A percentile compares a stretch with the other conserved stretches of the same genome.
phyloP scores from a whole-genome alignment of 2,329 filamentous ascomycete genomes.

The Chalaropsis thielavioides region DNA sequence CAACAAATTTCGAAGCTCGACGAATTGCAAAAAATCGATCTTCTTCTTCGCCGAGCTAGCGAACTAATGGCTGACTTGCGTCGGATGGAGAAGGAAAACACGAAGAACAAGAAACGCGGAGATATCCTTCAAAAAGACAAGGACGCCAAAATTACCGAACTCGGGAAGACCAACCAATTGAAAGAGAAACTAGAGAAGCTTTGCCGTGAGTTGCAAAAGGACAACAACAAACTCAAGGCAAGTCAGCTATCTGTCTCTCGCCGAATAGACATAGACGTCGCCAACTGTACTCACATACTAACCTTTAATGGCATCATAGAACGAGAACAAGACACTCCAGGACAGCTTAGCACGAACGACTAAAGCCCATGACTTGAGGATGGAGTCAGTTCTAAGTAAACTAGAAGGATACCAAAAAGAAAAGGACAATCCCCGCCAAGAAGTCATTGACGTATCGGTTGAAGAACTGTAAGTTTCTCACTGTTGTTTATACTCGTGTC shows the following conservation, averaged over 20 bases:
- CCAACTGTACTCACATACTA: not conserved
- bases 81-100: conserved; percentile 79
- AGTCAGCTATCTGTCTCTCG: conserved; percentile 18
- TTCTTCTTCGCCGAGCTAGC: conserved; percentile 78
- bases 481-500: not conserved
- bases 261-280: not conserved
- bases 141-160: conserved; percentile 72
- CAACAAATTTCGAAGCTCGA: conserved; percentile 84
- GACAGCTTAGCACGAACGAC: conserved; percentile 74
- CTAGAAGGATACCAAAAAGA: conserved; percentile 80
- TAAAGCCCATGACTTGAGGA: conserved; percentile 69
- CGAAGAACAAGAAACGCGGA: conserved; percentile 89
- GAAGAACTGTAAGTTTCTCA: conserved; percentile 66
- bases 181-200: conserved; percentile 97
- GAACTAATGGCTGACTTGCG: conserved; percentile 93
- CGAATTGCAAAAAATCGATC: conserved; percentile 79
- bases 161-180: conserved; percentile 77
- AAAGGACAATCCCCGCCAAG: conserved; percentile 68
- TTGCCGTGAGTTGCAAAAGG: conserved; percentile 82
- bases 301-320: conserved; percentile 32
- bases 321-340: conserved; percentile 84
- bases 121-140: conserved; percentile 95
- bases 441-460: conserved; percentile 69
- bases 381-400: conserved; percentile 65
- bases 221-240: conserved; percentile 98